These are phyloP conservation scores for Zostera marina DNA, from an alignment of 116 monocot genomes.

Conservation along the genomic window DNA sequence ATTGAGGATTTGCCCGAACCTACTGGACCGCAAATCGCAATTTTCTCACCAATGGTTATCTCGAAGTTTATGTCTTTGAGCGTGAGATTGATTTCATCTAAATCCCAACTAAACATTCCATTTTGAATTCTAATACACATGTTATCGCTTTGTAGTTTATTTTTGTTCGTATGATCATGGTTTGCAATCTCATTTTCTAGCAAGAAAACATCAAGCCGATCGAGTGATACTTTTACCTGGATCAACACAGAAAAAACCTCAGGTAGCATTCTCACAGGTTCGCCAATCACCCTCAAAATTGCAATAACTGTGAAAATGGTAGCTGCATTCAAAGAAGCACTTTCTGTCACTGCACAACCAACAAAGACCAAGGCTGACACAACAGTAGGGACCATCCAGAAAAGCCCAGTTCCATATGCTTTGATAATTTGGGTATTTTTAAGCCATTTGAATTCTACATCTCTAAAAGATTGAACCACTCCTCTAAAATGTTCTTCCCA, in stretches of 20 bases:
- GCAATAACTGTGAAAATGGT: slow-evolving; percentile 64
- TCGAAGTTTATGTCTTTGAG: slow-evolving; percentile 29
- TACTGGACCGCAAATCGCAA: slow-evolving; percentile 60
- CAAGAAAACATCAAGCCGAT: slow-evolving; percentile 46
- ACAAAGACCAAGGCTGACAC: slow-evolving; percentile 47
- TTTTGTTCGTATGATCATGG: slow-evolving; percentile 14
- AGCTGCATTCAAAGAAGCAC: slow-evolving; percentile 47
- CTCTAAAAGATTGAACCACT: slow-evolving; percentile 26
- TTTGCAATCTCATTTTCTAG: slow-evolving; percentile 47
- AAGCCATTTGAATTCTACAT: slow-evolving; percentile 55
- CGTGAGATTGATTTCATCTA: slow-evolving; percentile 12
- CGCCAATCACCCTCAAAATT: slow-evolving; percentile 43
- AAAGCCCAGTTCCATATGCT: slow-evolving; percentile 36
- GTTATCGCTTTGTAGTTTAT: not conserved
- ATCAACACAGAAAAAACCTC: slow-evolving; percentile 45
- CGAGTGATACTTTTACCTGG: slow-evolving; percentile 67
- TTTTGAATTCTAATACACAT: slow-evolving; percentile 15
- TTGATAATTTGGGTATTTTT: slow-evolving; percentile 39
- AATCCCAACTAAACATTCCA: slow-evolving; percentile 52
- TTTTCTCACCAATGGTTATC: slow-evolving; percentile 36
- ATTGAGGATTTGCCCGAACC: slow-evolving; percentile 70
- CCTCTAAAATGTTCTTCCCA: slow-evolving; percentile 57
- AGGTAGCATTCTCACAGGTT: slow-evolving; percentile 58
- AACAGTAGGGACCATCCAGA: slow-evolving; percentile 60
- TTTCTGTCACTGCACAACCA: slow-evolving; percentile 24